phyloP scores from a whole-genome alignment of 2,329 filamentous ascomycete species.

The Byssochlamys sp. region DNA sequence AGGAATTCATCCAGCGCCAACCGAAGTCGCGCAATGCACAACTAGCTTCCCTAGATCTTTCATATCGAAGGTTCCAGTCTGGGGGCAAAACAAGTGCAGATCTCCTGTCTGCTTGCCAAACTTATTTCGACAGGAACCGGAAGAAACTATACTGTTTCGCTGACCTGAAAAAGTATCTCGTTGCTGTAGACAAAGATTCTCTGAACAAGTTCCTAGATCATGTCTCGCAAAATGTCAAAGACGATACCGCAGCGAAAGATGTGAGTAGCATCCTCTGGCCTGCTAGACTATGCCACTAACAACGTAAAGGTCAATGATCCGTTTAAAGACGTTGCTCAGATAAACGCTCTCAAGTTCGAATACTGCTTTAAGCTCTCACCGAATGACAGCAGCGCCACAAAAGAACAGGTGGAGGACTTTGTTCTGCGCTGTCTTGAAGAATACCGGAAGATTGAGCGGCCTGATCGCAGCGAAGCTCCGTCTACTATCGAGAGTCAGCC shows the following conservation, averaged over 20 bases:
- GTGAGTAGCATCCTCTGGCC: slow-evolving; percentile 11
- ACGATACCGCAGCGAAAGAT: slow-evolving; percentile 11
- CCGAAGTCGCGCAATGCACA: slow-evolving; percentile 36
- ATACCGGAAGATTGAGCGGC: slow-evolving; percentile 18
- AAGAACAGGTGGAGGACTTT: slow-evolving; percentile 25
- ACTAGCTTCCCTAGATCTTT: slow-evolving; percentile 27
- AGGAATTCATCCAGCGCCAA: slow-evolving; percentile 21
- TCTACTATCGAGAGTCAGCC: slow-evolving; percentile 35
- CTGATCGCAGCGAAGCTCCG: slow-evolving; percentile 15
- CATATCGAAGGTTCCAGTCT: slow-evolving; percentile 15
- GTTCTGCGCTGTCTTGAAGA: slow-evolving; percentile 28
- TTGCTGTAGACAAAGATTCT: slow-evolving; percentile 17
- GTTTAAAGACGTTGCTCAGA: slow-evolving; percentile 21
- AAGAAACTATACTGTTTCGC: slow-evolving; percentile 38
- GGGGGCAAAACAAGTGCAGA: slow-evolving; percentile 19
- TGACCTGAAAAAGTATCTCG: slow-evolving; percentile 31
- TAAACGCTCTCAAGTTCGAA: slow-evolving; percentile 37
- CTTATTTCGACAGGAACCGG: slow-evolving; percentile 33
- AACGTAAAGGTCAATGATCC: slow-evolving; percentile 12
- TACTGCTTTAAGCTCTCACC: slow-evolving; percentile 32
- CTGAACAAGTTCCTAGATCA: slow-evolving; percentile 20
- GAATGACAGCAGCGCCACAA: slow-evolving; percentile 16
- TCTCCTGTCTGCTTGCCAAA: slow-evolving; percentile 28
- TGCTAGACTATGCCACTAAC: slow-evolving; percentile 2
- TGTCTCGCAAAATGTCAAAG: slow-evolving; percentile 10